Base-by-base conservation (phyloP, 371 early-diverging fungal species). In the Rhizopus stolonifer region DNA sequence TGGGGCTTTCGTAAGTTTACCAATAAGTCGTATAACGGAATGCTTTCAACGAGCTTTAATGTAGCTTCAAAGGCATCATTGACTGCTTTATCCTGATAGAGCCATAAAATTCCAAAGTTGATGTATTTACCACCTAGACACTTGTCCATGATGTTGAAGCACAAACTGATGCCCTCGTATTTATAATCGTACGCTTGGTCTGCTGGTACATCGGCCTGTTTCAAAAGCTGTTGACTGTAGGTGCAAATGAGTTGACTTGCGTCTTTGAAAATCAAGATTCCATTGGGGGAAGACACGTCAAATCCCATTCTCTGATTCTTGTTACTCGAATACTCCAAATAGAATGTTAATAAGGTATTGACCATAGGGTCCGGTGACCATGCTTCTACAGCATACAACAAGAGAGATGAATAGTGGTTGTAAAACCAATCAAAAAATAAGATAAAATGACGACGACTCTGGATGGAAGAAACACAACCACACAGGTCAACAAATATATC, bases 61-160 rank as follows among this genome's bases (percentile, higher is more conserved):
- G 83, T 69, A 31, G 85, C 77, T 5, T 77, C 70, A 26, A 91
- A 74, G 5, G 89, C 87, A 9, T 84, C 76, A 24, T 84, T 85
- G 40, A 94, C 75, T 1, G 94, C 86, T n/a, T 82, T 82, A 62
- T 95, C 96, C 49, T 87, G 85, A 60, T 95, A 95, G 22, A 95
- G 72, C 58, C 83, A 86, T 69, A 94, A 91, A n/a, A 95, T 91
- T 2, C 94, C 94, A 75, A 95, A 92, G 46, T 90, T 91, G 52
- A 92, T 88, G 60, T 94, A 95, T 46, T 86, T 81, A 32, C 95
- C 95, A 9, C 82, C 75, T 2, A 94, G 65, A 21, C 90, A 80
- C 7, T 81, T 81, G 13, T 80, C 74, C 52, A 92, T 60, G 26
- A 91, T 91, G 39, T 74, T 76, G 55, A 93, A 90, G 67, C 89